A percentile compares a stretch with the other conserved stretches of the same genome.
Evolutionary conservation across 2,329 filamentous ascomycete genomes (phyloP).

Genomic region (Fusarium tricinctum): DNA sequence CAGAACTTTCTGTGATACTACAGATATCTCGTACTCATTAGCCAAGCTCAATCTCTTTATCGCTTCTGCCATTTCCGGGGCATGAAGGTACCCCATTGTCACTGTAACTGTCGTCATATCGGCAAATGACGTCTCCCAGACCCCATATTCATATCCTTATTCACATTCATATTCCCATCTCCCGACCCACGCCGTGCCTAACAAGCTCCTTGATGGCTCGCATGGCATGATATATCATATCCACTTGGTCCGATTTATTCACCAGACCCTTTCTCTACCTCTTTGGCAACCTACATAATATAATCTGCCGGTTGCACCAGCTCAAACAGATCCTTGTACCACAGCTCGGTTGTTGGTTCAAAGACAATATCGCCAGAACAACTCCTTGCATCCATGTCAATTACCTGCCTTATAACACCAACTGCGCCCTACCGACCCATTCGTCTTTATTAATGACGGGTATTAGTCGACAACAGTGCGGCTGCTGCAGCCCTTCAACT

Average conservation of each 20-base stretch:
- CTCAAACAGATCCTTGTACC: background rate
- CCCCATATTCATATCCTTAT: slow-evolving; percentile 46
- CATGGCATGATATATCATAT: slow-evolving; percentile 48
- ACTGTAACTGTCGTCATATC: slow-evolving; percentile 45
- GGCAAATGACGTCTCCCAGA: slow-evolving; percentile 49
- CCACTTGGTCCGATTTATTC: slow-evolving; percentile 38
- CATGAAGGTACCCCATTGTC: slow-evolving; percentile 36
- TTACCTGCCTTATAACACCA: slow-evolving; percentile 7
- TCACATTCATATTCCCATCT: slow-evolving; percentile 29
- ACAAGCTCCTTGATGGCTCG: slow-evolving; percentile 26
- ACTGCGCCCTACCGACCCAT: slow-evolving; percentile 4
- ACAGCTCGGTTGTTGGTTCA: slow-evolving; percentile 3
- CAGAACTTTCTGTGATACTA: slow-evolving; percentile 6
- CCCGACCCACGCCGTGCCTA: slow-evolving; percentile 44
- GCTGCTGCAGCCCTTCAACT: slow-evolving; percentile 52
- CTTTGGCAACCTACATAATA: slow-evolving; percentile 14
- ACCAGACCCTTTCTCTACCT: slow-evolving; percentile 14
- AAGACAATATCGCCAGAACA: slow-evolving; percentile 16
- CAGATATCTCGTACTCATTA: background rate
- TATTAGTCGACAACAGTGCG: slow-evolving; percentile 30
- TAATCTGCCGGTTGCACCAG: slow-evolving; percentile 1
- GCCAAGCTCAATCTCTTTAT: too few species aligned
- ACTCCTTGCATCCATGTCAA: slow-evolving; percentile 30
- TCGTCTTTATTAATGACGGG: slow-evolving; percentile 43
- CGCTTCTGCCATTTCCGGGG: background rate